phyloP scores from a whole-genome alignment of 192 early-diverging fungal species.

The Lobosporangium transversale region DNA sequence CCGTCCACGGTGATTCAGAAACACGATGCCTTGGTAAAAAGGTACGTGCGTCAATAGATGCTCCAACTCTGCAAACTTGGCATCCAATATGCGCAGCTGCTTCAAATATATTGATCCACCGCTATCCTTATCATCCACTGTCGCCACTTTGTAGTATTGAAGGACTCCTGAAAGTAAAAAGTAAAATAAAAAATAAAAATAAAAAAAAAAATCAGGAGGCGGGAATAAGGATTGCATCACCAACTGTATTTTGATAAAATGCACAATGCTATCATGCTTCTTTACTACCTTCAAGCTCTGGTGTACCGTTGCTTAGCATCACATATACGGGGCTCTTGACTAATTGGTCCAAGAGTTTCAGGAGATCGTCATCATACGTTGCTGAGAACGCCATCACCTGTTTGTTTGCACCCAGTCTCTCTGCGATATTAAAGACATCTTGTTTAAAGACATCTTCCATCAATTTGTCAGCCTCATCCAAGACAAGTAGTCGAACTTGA shows the following conservation, averaged over 20 bases:
- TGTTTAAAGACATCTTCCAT: conserved; percentile 61
- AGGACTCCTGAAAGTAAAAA: conserved; percentile 53
- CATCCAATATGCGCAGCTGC: conserved; percentile 50
- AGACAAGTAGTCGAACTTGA: conserved; percentile 58
- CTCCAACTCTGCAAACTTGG: conserved; percentile 58
- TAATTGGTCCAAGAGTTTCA: conserved; percentile 46
- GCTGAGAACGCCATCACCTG: conserved; percentile 71
- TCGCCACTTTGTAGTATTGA: conserved; percentile 57
- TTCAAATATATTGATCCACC: conserved; percentile 28
- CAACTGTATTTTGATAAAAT: not conserved
- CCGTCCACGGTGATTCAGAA: conserved; percentile 63
- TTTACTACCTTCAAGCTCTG: conserved; percentile 61
- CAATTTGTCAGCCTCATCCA: conserved; percentile 73
- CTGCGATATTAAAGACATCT: conserved; percentile 45
- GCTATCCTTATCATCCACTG: conserved; percentile 16
- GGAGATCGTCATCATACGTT: conserved; percentile 61
- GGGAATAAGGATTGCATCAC: too few relatives aligned
- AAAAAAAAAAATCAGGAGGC: too few relatives aligned
- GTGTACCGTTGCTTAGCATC: conserved; percentile 58
- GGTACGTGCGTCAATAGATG: conserved; percentile 57
- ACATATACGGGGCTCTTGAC: conserved; percentile 62
- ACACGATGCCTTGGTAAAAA: conserved; percentile 72
- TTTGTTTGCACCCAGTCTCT: conserved; percentile 52
- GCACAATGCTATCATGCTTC: too few relatives aligned
- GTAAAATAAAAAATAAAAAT: not conserved